A percentile compares a stretch with the other conserved stretches of the same genome.
Conservation (phyloP, 2,329 filamentous ascomycete species). For the Cytospora piceae region DNA sequence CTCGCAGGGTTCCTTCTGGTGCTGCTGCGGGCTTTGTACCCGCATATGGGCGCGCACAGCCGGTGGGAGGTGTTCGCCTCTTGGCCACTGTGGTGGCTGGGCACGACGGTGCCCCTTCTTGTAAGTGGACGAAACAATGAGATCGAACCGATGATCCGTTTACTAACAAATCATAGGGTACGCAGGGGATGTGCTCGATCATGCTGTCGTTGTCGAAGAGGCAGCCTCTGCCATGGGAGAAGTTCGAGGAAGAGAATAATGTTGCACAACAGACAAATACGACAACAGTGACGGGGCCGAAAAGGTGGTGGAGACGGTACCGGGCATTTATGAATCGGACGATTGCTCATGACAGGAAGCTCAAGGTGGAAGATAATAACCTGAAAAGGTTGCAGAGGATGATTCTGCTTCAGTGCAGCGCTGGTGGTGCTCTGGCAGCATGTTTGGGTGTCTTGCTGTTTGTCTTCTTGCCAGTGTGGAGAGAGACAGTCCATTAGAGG, state of each 20-base stretch:
- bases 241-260: conserved; percentile 45
- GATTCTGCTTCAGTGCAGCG: conserved; percentile 48
- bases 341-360: conserved; percentile 35
- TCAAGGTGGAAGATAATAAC: conserved; percentile 49
- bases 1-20: conserved; percentile 45
- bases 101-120: conserved; percentile 41
- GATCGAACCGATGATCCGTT: neutral
- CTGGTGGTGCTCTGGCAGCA: conserved; percentile 44
- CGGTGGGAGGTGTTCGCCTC: conserved; percentile 47
- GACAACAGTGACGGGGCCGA: conserved; percentile 22
- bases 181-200: conserved; percentile 53
- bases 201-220: conserved; percentile 50
- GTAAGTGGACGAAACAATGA: neutral
- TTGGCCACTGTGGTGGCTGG: conserved; percentile 52
- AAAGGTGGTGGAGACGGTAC: conserved; percentile 15
- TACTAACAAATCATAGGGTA: conserved; percentile 43
- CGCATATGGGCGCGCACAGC: conserved; percentile 43
- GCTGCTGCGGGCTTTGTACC: conserved; percentile 45
- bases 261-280: neutral
- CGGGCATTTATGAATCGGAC: conserved; percentile 23
- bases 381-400: conserved; percentile 48
- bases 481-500: conserved; percentile 37
- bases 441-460: conserved; percentile 44
- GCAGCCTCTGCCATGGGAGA: conserved; percentile 52
- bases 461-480: conserved; percentile 50